Evolutionary conservation across 352 stramenopile genomes (phyloP), one percentile per base, ranked within the genome.

Genomic region (Pythium sp.): DNA sequence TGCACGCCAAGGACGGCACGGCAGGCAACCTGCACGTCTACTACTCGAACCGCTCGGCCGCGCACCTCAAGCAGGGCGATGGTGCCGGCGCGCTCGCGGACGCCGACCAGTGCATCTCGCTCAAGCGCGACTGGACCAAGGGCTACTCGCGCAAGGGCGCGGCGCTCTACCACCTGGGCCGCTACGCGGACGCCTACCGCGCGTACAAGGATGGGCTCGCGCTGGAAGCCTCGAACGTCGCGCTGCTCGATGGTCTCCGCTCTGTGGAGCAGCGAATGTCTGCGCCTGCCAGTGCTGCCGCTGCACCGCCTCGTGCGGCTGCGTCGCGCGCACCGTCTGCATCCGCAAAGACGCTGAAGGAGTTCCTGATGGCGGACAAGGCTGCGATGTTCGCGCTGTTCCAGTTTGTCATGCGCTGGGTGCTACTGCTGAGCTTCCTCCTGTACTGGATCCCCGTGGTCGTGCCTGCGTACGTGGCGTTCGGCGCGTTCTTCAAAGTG

Each of bases 131-230:
- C 64, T 97, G 89, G 89, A 70, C 85, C 65, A 97, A 96, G 73
- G 91, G 90, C 41, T 97, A 94, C 72, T 95, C 86, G 41, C 87
- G 91, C 63, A 84, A 89, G n/a, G 90, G 87, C 24, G 81, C 85
- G 2, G 89, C 91, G 60, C 75, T 95, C 32, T 90, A 87, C 67
- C 66, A 77, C 58, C 72, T 94, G 24, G 78, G 77, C 0, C 85
- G 84, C 60, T 93, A 84, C 59, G 58, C 80, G 1, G 87, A 96
- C 53, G 87, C 87, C 18, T 90, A 83, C 67, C 79, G 80, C 62
- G 86, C 89, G 56, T 96, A 95, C 77, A 80, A 90, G 73, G 85
- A 92, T 46, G 89, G 89, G 1, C 73, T 96, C 51, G 75, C 72
- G 59, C 69, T 86, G 14, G 85, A 94, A 15, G 68, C 76, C 4